phyloP scores from a whole-genome alignment of 2,329 filamentous ascomycete species.

The Penicillium sp. region DNA sequence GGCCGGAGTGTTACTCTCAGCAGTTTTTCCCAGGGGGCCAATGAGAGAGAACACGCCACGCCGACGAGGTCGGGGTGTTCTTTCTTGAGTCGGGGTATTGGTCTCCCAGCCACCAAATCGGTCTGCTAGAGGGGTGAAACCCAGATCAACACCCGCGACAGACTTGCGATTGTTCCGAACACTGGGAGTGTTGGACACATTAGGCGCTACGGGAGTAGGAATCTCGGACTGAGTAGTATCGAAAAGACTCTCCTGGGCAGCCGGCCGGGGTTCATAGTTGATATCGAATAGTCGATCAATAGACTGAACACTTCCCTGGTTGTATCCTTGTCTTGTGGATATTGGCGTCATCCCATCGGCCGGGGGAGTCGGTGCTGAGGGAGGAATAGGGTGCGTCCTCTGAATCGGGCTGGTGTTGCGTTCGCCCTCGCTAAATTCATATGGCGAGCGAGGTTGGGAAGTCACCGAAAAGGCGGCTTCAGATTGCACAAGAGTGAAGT shows the following conservation, averaged over 20 bases:
- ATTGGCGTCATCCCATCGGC: constrained; percentile 2
- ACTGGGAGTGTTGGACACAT: constrained; percentile 15
- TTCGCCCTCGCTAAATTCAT: constrained; percentile 19
- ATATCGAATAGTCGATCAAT: constrained; percentile 25
- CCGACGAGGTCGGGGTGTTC: constrained; percentile 27
- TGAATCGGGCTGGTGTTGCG: constrained; percentile 14
- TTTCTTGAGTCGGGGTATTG: constrained; percentile 51
- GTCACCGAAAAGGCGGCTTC: constrained; percentile 13
- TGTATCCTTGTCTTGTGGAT: not conserved
- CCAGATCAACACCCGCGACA: constrained; percentile 38
- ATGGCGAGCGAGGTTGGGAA: constrained; percentile 15
- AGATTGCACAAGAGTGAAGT: constrained; percentile 17
- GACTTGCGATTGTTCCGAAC: constrained; percentile 14
- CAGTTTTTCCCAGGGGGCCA: constrained; percentile 21
- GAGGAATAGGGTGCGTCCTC: constrained; percentile 14
- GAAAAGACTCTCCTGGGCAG: constrained; percentile 11
- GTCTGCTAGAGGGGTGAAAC: constrained; percentile 64
- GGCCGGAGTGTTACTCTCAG: constrained; percentile 8
- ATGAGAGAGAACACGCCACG: constrained; percentile 39
- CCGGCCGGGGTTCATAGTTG: constrained; percentile 7
- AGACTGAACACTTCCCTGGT: constrained; percentile 22
- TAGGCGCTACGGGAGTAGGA: constrained; percentile 10
- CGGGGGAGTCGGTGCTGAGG: constrained; percentile 23
- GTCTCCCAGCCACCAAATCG: constrained; percentile 64
- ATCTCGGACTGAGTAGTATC: constrained; percentile 13